Conservation (phyloP, 164 flowering plant species). For the Chimonanthus salicifolius region DNA sequence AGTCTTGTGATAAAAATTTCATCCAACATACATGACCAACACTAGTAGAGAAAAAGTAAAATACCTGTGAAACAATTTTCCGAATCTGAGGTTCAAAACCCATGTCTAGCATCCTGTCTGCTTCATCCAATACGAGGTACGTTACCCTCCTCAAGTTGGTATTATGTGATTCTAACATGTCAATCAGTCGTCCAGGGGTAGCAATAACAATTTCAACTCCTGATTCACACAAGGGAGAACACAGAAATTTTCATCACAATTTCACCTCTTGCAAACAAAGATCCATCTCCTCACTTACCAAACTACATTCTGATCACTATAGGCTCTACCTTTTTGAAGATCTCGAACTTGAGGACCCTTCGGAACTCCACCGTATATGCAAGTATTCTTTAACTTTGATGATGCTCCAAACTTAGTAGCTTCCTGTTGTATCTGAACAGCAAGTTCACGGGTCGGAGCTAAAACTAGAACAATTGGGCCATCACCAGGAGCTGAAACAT, state of each 20-base stretch:
- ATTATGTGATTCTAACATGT: constrained; percentile 94
- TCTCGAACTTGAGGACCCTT: constrained; percentile 99
- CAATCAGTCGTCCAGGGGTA: constrained; percentile 98
- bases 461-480: constrained; percentile 98
- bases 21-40: too few relatives aligned
- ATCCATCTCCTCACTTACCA: background rate
- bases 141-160: constrained; percentile 97
- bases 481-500: constrained; percentile 83
- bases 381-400: constrained; percentile 87
- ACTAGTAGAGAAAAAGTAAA: background rate
- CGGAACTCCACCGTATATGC: constrained; percentile 98
- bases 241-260: constrained; percentile 10
- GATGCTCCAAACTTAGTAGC: constrained; percentile 94
- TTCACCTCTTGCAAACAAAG: constrained; percentile 24
- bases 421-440: constrained; percentile 99
- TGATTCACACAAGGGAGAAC: constrained; percentile 19
- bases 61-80: constrained; percentile 61
- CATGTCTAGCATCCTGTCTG: constrained; percentile 99
- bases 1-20: too few relatives aligned
- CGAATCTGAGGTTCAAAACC: constrained; percentile 95
- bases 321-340: constrained; percentile 86
- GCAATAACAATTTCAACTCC: constrained; percentile 99
- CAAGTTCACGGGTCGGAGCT: constrained; percentile 99
- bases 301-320: constrained; percentile 22
- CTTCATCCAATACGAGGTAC: constrained; percentile 97